Base-by-base conservation (phyloP, 176 grass and related monocot species). In the sorghum (Sorghum bicolor) region DNA sequence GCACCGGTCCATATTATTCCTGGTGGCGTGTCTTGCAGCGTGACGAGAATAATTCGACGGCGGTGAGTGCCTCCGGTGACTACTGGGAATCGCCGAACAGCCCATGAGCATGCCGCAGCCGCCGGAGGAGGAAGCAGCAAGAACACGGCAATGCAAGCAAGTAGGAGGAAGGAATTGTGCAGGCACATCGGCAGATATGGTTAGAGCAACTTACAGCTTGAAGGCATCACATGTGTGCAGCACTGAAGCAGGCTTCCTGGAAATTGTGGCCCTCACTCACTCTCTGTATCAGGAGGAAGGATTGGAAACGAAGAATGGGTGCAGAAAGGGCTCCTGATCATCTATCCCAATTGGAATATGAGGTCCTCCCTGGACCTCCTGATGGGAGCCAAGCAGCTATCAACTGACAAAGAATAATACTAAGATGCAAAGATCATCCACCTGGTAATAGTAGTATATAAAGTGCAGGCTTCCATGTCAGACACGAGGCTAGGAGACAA, bases 301-400 rank as follows among this genome's bases (percentile, higher is more conserved):
- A 83, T 58, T 86, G 84, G 34, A 10, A 58, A 78, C 44, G 67
- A 83, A 36, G 79, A 86, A 45, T 77, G 74, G 43, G 29, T 74
- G 74, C 43, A 67, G 48, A 83, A 82, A 33, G 34, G 43, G 39
- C 2, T 78, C 29, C 17, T 33, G 44, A 83, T 44, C 65, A 74
- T 83, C 71, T 55, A 68, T 69, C 75, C 48, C 88, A 83, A 90
- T 79, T 79, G 88, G 84, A 86, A 86, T 89, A 78, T 83, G 74
- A 57, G 22, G 48, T 52, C 16, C 48, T 52, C 43, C 43, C 25
- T 76, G 82, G 82, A 10, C 36, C 48, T 24, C 47, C 79, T 67
- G 57, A 83, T 78, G 41, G 79, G 64, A 67, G 50, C 45, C 78
- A 81, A 77, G 71, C 88, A 83, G 53, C 17, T 48, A 62, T 55